Percentiles rank a stretch among this genome's conserved stretches.
These are phyloP conservation scores for Penicillium sp. DNA, from an alignment of 2,329 filamentous ascomycete species.

Conservation along the genomic window DNA sequence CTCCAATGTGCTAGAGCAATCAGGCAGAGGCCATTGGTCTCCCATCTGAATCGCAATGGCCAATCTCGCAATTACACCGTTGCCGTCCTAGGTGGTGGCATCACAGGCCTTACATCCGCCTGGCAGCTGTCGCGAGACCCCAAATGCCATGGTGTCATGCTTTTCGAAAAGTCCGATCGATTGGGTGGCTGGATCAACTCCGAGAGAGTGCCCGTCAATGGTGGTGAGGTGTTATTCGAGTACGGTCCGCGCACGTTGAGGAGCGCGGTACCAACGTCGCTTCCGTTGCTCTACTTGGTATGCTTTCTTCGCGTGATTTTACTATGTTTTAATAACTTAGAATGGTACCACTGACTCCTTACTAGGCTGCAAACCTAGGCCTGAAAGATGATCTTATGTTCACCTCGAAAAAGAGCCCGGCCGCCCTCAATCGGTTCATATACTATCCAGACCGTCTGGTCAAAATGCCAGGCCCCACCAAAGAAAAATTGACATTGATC, in stretches of 20 bases:
- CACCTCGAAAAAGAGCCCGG: slow-evolving; percentile 53
- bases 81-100: slow-evolving; percentile 76
- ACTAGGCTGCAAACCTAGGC: slow-evolving; percentile 60
- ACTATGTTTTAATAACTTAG: slow-evolving; percentile 9
- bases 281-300: slow-evolving; percentile 73
- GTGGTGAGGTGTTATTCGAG: slow-evolving; percentile 73
- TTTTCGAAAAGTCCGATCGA: slow-evolving; percentile 73
- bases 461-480: slow-evolving; percentile 54
- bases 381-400: slow-evolving; percentile 59
- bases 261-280: slow-evolving; percentile 57
- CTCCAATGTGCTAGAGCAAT: slow-evolving; percentile 24
- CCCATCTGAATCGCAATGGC: slow-evolving; percentile 11
- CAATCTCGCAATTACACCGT: slow-evolving; percentile 46
- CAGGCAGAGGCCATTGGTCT: slow-evolving; percentile 20
- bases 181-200: slow-evolving; percentile 86
- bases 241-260: slow-evolving; percentile 78
- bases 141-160: slow-evolving; percentile 70
- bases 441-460: slow-evolving; percentile 87
- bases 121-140: slow-evolving; percentile 73
- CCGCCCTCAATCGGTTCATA: slow-evolving; percentile 70
- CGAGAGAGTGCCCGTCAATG: slow-evolving; percentile 59
- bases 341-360: slow-evolving; percentile 10
- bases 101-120: slow-evolving; percentile 78
- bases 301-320: slow-evolving; percentile 23
- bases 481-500: slow-evolving; percentile 25